Evolutionary conservation across 345 rosid species (phyloP).

Genomic region (Eutrema japonicum): DNA sequence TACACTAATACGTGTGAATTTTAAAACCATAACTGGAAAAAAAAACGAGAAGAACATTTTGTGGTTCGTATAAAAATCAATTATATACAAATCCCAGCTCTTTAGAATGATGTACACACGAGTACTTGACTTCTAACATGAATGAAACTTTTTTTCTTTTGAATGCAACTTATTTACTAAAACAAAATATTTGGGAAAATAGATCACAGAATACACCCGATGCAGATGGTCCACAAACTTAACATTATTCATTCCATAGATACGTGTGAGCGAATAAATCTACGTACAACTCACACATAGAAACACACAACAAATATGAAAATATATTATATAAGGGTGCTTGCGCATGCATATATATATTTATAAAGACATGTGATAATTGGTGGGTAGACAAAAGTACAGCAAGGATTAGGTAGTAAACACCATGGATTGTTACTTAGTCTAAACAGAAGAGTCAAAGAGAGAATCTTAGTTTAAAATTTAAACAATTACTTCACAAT

Average conservation of each 20-base stretch:
- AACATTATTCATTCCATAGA: conserved; percentile 41
- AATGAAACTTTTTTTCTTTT: conserved; percentile 24
- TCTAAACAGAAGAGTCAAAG: conserved; percentile 45
- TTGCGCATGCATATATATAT: conserved; percentile 46
- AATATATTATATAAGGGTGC: conserved; percentile 23
- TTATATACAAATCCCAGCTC: background rate
- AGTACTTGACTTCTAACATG: conserved; percentile 37
- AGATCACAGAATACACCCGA: conserved; percentile 36
- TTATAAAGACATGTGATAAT: conserved; percentile 44
- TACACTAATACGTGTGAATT: background rate
- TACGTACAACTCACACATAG: conserved; percentile 42
- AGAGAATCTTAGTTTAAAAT: conserved; percentile 51
- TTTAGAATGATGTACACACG: conserved; percentile 40
- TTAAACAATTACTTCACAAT: conserved; percentile 26
- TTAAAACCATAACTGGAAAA: background rate
- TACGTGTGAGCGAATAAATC: conserved; percentile 41
- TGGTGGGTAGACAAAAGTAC: conserved; percentile 46
- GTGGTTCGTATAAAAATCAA: conserved; percentile 25
- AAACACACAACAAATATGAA: conserved; percentile 31
- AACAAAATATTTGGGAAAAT: conserved; percentile 40
- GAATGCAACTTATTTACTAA: conserved; percentile 40
- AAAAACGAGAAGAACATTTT: background rate
- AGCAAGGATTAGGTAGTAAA: conserved; percentile 49
- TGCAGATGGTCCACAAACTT: conserved; percentile 46
- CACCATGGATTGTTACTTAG: conserved; percentile 46